These are phyloP conservation scores for Scedosporium dehoogii DNA, from an alignment of 2,329 filamentous ascomycete species.

Conservation along the genomic window DNA sequence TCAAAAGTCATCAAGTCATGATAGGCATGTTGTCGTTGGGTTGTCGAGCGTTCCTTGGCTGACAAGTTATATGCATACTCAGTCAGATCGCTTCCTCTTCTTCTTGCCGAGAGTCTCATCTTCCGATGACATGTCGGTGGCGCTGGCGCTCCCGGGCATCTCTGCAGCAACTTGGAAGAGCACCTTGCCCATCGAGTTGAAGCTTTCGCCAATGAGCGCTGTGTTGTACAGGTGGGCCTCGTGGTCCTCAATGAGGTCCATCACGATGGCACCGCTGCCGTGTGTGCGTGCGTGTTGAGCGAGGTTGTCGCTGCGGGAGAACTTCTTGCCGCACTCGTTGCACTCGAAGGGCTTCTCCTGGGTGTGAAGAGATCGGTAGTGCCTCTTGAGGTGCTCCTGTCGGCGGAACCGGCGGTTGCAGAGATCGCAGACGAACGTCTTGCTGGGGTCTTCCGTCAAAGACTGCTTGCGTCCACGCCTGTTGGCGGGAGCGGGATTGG, in stretches of 20 bases:
- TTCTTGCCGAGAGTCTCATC: constrained; percentile 37
- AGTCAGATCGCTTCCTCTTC: constrained; percentile 70
- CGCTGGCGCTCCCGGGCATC: constrained; percentile 56
- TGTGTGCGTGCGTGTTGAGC: constrained; percentile 94
- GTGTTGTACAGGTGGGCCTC: constrained; percentile 38
- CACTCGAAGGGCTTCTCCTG: constrained; percentile 98
- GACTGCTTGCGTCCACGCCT: constrained; percentile 98
- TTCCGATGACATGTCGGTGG: constrained; percentile 47
- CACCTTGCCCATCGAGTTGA: constrained; percentile 60
- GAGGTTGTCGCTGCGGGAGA: constrained; percentile 94
- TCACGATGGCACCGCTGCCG: constrained; percentile 78
- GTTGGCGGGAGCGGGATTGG: constrained; percentile 54
- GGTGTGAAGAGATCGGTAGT: constrained; percentile 96
- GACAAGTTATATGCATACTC: constrained; percentile 15
- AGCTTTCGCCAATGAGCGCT: constrained; percentile 47
- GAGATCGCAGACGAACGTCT: constrained; percentile 94
- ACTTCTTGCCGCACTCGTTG: constrained; percentile 97
- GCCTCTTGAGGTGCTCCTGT: constrained; percentile 96
- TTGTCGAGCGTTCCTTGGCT: not conserved
- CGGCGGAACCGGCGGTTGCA: constrained; percentile 96
- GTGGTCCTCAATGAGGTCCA: constrained; percentile 72
- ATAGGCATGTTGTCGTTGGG: constrained; percentile 2
- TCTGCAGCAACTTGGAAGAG: constrained; percentile 74
- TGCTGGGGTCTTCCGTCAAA: constrained; percentile 91
- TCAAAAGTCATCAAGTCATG: constrained; percentile 4